Evolutionary conservation across 192 early-diverging fungal species (phyloP).

Genomic region (Coemansia sp.): DNA sequence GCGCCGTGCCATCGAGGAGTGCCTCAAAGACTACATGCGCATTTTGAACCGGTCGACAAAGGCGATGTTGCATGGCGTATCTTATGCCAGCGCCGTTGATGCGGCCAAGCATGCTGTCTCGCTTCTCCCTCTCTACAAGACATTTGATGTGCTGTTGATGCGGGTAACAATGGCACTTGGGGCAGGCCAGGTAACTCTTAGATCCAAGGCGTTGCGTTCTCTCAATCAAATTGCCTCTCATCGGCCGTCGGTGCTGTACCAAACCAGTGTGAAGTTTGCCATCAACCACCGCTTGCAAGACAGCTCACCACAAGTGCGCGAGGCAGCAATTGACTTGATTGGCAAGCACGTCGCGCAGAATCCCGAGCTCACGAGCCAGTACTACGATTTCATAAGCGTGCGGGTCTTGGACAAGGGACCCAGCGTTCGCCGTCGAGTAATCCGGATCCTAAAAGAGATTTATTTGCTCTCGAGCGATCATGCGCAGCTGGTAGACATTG

Average conservation of each 20-base stretch:
- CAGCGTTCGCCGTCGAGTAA: constrained; percentile 85
- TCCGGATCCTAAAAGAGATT: constrained; percentile 76
- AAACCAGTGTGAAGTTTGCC: constrained; percentile 63
- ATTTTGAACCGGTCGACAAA: constrained; percentile 42
- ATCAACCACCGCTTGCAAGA: constrained; percentile 80
- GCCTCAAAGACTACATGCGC: constrained; percentile 37
- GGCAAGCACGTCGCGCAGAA: constrained; percentile 75
- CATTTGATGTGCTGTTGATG: constrained; percentile 68
- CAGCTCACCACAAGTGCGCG: constrained; percentile 79
- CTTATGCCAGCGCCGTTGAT: constrained; percentile 25
- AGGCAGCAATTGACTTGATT: constrained; percentile 87
- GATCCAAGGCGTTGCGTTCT: constrained; percentile 76
- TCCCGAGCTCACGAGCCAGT: constrained; percentile 63
- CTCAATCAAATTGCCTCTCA: constrained; percentile 73
- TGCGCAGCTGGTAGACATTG: constrained; percentile 63
- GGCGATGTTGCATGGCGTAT: constrained; percentile 15
- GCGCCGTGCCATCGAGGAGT: constrained; percentile 35
- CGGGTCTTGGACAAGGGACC: constrained; percentile 83
- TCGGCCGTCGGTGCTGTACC: constrained; percentile 64
- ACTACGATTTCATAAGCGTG: constrained; percentile 78
- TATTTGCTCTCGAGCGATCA: constrained; percentile 56
- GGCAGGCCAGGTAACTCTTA: constrained; percentile 64
- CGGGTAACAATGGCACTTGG: constrained; percentile 66
- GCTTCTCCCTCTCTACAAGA: constrained; percentile 61
- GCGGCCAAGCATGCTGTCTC: constrained; percentile 51